A percentile compares a stretch with the other conserved stretches of the same genome.
Evolutionary conservation across 2,329 filamentous ascomycete species (phyloP).

Genomic region (Diplodia corticola): DNA sequence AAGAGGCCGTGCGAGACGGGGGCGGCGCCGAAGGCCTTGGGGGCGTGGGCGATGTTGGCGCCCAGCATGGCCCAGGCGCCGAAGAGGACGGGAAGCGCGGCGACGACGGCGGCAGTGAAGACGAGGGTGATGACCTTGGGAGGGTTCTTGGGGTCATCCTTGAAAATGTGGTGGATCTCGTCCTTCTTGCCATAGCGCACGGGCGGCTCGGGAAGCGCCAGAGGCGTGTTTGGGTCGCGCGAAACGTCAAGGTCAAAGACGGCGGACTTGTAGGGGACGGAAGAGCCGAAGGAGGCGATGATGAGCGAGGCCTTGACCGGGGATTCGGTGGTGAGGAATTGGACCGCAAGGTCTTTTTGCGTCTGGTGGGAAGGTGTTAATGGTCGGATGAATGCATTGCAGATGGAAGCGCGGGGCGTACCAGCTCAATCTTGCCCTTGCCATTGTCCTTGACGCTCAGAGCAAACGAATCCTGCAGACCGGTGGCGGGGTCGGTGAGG

Average conservation of each 20-base stretch:
- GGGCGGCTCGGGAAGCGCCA: slow-evolving; percentile 64
- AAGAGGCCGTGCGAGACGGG: slow-evolving; percentile 82
- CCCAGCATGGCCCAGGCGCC: slow-evolving; percentile 75
- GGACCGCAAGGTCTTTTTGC: slow-evolving; percentile 83
- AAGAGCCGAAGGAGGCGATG: slow-evolving; percentile 81
- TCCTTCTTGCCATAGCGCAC: slow-evolving; percentile 80
- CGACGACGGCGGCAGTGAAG: slow-evolving; percentile 73
- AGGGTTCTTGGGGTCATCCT: slow-evolving; percentile 73
- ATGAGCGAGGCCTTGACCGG: slow-evolving; percentile 79
- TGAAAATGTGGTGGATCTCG: slow-evolving; percentile 92
- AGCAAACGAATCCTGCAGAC: slow-evolving; percentile 84
- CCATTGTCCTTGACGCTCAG: slow-evolving; percentile 83
- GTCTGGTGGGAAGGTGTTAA: slow-evolving; percentile 54
- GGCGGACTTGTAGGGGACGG: slow-evolving; percentile 65
- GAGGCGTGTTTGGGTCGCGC: slow-evolving; percentile 61
- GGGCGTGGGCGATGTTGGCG: slow-evolving; percentile 76
- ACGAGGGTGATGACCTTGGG: slow-evolving; percentile 75
- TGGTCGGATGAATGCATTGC: not conserved
- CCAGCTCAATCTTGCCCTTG: slow-evolving; percentile 81
- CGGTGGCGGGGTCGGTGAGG: slow-evolving; percentile 70
- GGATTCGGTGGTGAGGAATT: slow-evolving; percentile 68
- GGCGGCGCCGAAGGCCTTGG: slow-evolving; percentile 71
- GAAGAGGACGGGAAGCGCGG: slow-evolving; percentile 72
- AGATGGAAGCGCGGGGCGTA: slow-evolving; percentile 50
- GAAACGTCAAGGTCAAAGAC: slow-evolving; percentile 73